These are phyloP conservation scores for Solanum chilense DNA, from an alignment of 257 asterid genomes.

Conservation along the genomic window DNA sequence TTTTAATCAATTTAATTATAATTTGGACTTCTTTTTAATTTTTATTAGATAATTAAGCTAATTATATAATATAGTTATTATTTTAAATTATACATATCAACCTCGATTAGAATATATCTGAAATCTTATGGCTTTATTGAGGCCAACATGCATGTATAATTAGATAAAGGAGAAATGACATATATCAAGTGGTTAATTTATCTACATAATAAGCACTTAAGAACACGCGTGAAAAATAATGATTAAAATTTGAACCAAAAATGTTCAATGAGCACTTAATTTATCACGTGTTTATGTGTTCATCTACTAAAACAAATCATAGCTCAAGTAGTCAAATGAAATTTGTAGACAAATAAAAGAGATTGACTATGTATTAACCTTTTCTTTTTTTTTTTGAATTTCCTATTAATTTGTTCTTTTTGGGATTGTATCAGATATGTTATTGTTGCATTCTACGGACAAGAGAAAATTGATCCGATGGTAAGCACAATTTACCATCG, in stretches of 20 bases:
- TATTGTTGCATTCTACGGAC: not conserved
- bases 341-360: not conserved
- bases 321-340: not conserved
- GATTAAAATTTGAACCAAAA: not conserved
- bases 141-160: not conserved
- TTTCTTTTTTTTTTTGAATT: not conserved
- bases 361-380: not conserved
- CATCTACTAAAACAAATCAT: not conserved
- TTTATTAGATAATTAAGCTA: no score
- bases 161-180: not conserved
- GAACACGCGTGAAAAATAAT: not conserved
- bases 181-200: not conserved
- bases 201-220: not conserved
- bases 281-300: not conserved
- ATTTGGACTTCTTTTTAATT: no score
- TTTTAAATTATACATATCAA: no score
- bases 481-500: not conserved
- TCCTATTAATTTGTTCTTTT: not conserved
- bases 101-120: not conserved
- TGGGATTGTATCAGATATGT: no score
- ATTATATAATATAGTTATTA: no score
- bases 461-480: accelerated
- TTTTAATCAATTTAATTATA: not conserved
- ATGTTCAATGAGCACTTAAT: not conserved
- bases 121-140: not conserved